Evolutionary conservation across 148 eudicot genomes (phyloP).

Genomic region (Chenopodium berlandieri): DNA sequence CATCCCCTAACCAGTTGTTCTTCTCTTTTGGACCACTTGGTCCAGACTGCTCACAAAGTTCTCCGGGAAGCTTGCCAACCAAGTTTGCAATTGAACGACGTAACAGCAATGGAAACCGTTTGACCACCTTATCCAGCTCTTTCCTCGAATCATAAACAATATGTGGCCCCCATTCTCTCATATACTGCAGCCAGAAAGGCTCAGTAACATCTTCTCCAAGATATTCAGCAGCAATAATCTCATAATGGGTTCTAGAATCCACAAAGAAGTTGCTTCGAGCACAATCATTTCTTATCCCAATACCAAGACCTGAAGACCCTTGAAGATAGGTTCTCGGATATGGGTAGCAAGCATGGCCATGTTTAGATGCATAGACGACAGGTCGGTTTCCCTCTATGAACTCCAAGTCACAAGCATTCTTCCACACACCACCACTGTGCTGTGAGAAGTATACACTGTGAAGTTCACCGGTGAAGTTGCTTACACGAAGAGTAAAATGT

Average conservation of each 20-base stretch:
- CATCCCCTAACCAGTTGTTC: slow-evolving; percentile 90
- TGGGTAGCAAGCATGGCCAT: slow-evolving; percentile 80
- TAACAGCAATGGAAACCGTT: slow-evolving; percentile 43
- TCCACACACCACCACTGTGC: slow-evolving; percentile 85
- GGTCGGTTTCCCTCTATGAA: slow-evolving; percentile 72
- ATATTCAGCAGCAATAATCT: slow-evolving; percentile 78
- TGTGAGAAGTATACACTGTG: slow-evolving; percentile 75
- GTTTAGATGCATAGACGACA: slow-evolving; percentile 60
- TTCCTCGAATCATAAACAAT: slow-evolving; percentile 60
- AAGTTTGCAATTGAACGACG: slow-evolving; percentile 38
- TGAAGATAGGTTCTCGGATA: slow-evolving; percentile 71
- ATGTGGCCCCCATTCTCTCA: slow-evolving; percentile 87
- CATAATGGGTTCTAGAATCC: slow-evolving; percentile 63
- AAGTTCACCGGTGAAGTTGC: slow-evolving; percentile 83
- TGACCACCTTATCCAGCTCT: slow-evolving; percentile 58
- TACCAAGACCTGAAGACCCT: slow-evolving; percentile 66
- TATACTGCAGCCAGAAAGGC: slow-evolving; percentile 79
- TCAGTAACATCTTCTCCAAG: slow-evolving; percentile 54
- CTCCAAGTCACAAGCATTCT: slow-evolving; percentile 64
- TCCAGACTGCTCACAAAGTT: slow-evolving; percentile 72
- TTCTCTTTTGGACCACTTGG: slow-evolving; percentile 98
- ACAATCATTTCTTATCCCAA: slow-evolving; percentile 81
- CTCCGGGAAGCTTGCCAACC: slow-evolving; percentile 57
- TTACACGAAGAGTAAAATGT: slow-evolving; percentile 77
- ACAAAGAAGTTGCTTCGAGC: slow-evolving; percentile 47